Percentiles rank a stretch among this genome's conserved stretches.
These are phyloP conservation scores for Eleusine coracana DNA, from an alignment of 176 grass and related monocot species.

Conservation along the genomic window DNA sequence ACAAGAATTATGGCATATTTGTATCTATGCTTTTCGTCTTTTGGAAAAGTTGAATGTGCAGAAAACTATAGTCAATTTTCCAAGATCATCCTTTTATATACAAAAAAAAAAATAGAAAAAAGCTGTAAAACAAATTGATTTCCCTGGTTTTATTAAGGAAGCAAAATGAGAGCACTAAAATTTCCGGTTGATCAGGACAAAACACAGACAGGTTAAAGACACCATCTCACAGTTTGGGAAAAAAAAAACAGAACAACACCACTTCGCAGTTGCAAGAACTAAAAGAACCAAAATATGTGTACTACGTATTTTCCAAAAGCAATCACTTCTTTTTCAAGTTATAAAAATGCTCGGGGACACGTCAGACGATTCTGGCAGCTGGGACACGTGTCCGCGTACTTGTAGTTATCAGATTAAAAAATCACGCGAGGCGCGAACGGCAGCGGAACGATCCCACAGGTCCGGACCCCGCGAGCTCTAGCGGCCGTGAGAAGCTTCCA, in stretches of 20 bases:
- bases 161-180: too few relatives aligned
- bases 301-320: too few relatives aligned
- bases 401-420: neutral
- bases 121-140: too few relatives aligned
- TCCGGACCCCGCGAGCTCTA: slow-evolving; percentile 23
- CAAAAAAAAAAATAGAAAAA: too few relatives aligned
- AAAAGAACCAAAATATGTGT: too few relatives aligned
- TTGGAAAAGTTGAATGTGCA: neutral
- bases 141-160: too few relatives aligned
- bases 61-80: neutral
- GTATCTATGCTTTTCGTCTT: neutral
- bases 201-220: too few relatives aligned
- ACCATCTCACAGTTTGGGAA: too few relatives aligned
- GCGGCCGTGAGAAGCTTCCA: slow-evolving; percentile 35
- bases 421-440: neutral
- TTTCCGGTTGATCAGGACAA: too few relatives aligned
- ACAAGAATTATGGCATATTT: neutral
- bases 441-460: neutral
- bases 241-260: too few relatives aligned
- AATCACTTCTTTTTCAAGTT: neutral
- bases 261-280: too few relatives aligned
- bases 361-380: neutral
- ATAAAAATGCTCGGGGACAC: neutral
- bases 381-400: neutral
- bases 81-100: neutral